Percentiles rank a stretch among this genome's conserved stretches.
phyloP scores from a whole-genome alignment of 2,329 filamentous ascomycete genomes.

The Phaeosphaeriaceae sp. region DNA sequence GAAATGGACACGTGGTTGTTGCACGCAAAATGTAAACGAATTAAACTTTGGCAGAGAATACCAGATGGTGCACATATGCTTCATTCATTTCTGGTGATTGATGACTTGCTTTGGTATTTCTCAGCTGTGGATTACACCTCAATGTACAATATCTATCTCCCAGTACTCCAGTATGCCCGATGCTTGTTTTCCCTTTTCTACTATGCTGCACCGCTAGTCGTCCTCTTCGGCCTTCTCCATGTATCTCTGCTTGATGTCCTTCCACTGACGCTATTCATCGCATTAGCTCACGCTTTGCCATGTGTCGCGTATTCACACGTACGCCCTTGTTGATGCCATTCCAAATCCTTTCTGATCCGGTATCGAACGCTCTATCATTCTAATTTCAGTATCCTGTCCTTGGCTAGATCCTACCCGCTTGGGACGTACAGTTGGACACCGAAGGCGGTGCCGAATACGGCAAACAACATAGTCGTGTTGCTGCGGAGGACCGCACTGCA shows the following conservation, averaged over 20 bases:
- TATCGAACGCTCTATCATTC: slow-evolving; percentile 76
- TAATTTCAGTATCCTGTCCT: slow-evolving; percentile 28
- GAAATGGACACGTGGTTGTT: too few relatives aligned
- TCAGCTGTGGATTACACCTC: slow-evolving; percentile 45
- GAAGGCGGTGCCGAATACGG: slow-evolving; percentile 87
- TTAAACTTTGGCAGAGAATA: not conserved
- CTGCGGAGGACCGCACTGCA: slow-evolving; percentile 80
- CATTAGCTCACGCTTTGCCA: slow-evolving; percentile 35
- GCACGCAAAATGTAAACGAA: too few relatives aligned
- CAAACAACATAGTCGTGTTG: slow-evolving; percentile 86
- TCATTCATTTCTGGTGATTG: slow-evolving; percentile 4
- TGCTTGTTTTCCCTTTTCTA: slow-evolving; percentile 7
- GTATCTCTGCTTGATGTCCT: slow-evolving; percentile 95
- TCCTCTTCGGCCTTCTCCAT: slow-evolving; percentile 73
- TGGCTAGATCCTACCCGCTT: slow-evolving; percentile 6
- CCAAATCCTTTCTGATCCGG: slow-evolving; percentile 83
- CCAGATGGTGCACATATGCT: not conserved
- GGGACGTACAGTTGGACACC: slow-evolving; percentile 85
- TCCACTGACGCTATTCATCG: slow-evolving; percentile 87
- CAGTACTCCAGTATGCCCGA: slow-evolving; percentile 22
- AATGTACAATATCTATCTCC: slow-evolving; percentile 37
- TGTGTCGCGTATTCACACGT: slow-evolving; percentile 18
- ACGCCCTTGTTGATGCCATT: slow-evolving; percentile 90
- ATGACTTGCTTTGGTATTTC: slow-evolving; percentile 28
- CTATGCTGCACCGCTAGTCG: slow-evolving; percentile 35